These are phyloP conservation scores for Spizellomyces punctatus DNA, from an alignment of 192 early-diverging fungal genomes.

Conservation along the genomic window DNA sequence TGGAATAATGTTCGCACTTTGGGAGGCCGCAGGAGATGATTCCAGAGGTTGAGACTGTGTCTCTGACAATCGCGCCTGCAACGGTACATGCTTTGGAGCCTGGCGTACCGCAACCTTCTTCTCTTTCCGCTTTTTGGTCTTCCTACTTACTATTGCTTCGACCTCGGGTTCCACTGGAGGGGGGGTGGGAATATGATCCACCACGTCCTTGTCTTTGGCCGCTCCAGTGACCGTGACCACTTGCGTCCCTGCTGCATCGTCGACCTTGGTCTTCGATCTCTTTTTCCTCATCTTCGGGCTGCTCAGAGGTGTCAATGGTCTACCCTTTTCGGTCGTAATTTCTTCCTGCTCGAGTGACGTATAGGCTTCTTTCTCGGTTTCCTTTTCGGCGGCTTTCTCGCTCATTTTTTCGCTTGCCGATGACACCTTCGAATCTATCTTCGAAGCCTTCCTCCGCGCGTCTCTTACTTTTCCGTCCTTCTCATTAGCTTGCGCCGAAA, in stretches of 20 bases:
- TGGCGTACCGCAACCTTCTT: conserved; percentile 1
- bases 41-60: too few relatives aligned
- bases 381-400: background rate
- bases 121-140: conserved; percentile 35
- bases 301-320: background rate
- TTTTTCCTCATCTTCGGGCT: background rate
- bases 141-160: conserved; percentile 30
- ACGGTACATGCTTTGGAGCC: too few relatives aligned
- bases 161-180: conserved; percentile 21
- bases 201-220: background rate
- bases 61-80: too few relatives aligned
- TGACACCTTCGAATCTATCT: background rate
- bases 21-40: too few relatives aligned
- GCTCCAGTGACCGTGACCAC: background rate
- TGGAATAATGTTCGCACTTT: too few relatives aligned
- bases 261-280: background rate
- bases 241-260: background rate
- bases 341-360: conserved; percentile 4
- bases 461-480: background rate
- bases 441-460: conserved; percentile 5
- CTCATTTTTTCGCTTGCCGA: background rate
- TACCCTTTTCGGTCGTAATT: conserved; percentile 2
- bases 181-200: background rate
- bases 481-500: background rate
- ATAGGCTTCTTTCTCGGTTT: background rate